phyloP scores from a whole-genome alignment of 352 stramenopile genomes.

The Pythium monospermum region DNA sequence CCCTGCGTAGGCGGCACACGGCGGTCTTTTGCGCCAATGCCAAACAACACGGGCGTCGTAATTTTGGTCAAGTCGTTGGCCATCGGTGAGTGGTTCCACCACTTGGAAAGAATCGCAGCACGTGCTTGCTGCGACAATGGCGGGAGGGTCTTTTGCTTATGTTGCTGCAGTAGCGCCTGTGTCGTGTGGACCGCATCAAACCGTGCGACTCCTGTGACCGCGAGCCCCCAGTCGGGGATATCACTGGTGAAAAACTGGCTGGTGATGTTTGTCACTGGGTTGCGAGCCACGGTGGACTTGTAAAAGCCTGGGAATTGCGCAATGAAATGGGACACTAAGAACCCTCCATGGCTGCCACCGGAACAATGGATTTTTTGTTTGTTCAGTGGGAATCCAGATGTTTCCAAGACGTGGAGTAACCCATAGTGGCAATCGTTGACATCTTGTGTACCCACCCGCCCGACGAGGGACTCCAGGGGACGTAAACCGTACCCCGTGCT shows the following conservation, averaged over 20 bases:
- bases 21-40: conserved; percentile 88
- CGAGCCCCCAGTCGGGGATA: conserved; percentile 96
- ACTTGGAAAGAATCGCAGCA: conserved; percentile 55
- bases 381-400: conserved; percentile 65
- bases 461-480: conserved; percentile 87
- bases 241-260: conserved; percentile 92
- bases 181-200: conserved; percentile 86
- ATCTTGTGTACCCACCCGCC: conserved; percentile 89
- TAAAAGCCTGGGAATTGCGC: conserved; percentile 94
- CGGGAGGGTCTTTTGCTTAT: conserved; percentile 21
- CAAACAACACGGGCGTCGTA: conserved; percentile 88
- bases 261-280: conserved; percentile 94
- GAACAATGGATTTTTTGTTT: conserved; percentile 84
- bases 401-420: conserved; percentile 62
- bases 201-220: conserved; percentile 70
- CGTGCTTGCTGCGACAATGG: conserved; percentile 40
- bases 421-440: conserved; percentile 91
- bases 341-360: conserved; percentile 94
- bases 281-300: conserved; percentile 83
- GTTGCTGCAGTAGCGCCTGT: conserved; percentile 33
- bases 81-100: conserved; percentile 89
- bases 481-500: conserved; percentile 91
- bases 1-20: conserved; percentile 90
- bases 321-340: conserved; percentile 91
- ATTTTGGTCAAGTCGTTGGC: conserved; percentile 80